phyloP scores from a whole-genome alignment of 768 basidiomycete genomes.

The Hemileccinum impolitum region DNA sequence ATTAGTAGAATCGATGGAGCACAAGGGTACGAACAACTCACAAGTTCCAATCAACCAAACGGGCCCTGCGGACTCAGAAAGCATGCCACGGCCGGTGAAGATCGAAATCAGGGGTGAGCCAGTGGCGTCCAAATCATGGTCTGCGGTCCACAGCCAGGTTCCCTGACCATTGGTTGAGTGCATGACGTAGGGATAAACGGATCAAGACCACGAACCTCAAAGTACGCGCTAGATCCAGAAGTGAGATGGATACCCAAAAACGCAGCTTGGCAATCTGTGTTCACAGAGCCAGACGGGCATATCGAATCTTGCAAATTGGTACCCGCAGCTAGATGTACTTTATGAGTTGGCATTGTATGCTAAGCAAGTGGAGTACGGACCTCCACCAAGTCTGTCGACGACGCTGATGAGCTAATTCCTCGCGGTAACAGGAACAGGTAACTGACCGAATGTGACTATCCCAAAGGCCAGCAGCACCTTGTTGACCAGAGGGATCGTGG shows the following conservation, averaged over 20 bases:
- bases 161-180: constrained; percentile 38
- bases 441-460: constrained; percentile 40
- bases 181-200: background rate
- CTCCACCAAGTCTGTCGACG: constrained; percentile 26
- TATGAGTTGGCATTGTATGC: background rate
- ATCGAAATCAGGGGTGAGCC: constrained; percentile 46
- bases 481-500: constrained; percentile 47
- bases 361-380: constrained; percentile 1
- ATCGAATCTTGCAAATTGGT: constrained; percentile 44
- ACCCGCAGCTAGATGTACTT: constrained; percentile 41
- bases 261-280: constrained; percentile 53
- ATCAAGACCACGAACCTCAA: constrained; percentile 46
- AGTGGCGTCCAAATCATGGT: constrained; percentile 59
- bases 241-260: constrained; percentile 69
- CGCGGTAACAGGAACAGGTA: no score
- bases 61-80: constrained; percentile 71
- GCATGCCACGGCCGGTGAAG: constrained; percentile 67
- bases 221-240: constrained; percentile 48
- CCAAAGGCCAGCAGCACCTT: constrained; percentile 54
- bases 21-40: constrained; percentile 8
- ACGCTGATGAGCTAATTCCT: background rate
- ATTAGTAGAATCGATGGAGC: background rate
- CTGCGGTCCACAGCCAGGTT: constrained; percentile 78
- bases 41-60: constrained; percentile 78
- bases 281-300: constrained; percentile 43